Conservation (phyloP, 768 basidiomycete species). For the Tephrocybe rancida region DNA sequence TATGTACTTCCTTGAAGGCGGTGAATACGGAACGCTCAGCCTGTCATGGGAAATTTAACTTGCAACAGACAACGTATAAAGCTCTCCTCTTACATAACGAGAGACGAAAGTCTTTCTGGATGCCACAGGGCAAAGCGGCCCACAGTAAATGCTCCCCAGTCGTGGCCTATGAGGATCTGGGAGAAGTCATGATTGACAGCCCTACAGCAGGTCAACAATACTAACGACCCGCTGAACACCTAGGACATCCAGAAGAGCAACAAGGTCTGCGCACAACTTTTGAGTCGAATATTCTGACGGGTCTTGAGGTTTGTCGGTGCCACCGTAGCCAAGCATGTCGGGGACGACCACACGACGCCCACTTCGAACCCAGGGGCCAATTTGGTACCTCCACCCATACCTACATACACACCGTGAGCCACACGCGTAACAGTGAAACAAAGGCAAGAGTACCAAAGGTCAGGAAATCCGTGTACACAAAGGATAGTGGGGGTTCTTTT, state of each 20-base stretch:
- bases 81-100: slow-evolving; percentile 57
- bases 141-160: slow-evolving; percentile 74
- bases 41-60: slow-evolving; percentile 33
- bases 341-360: slow-evolving; percentile 68
- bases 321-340: slow-evolving; percentile 69
- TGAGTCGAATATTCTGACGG: slow-evolving; percentile 60
- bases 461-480: slow-evolving; percentile 85
- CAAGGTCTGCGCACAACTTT: slow-evolving; percentile 61
- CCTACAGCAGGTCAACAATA: slow-evolving; percentile 11
- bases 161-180: slow-evolving; percentile 76
- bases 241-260: slow-evolving; percentile 62
- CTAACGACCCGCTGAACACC: slow-evolving; percentile 56
- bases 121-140: slow-evolving; percentile 75
- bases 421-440: not conserved
- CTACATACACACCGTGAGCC: slow-evolving; percentile 34
- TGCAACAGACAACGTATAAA: not conserved
- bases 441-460: slow-evolving; percentile 42
- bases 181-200: not conserved
- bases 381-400: slow-evolving; percentile 80
- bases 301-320: slow-evolving; percentile 61
- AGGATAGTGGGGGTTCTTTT: slow-evolving; percentile 53
- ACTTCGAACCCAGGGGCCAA: slow-evolving; percentile 63
- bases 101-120: slow-evolving; percentile 59
- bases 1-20: slow-evolving; percentile 52
- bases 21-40: slow-evolving; percentile 66